These are phyloP conservation scores for Peronospora belbahrii DNA, from an alignment of 352 stramenopile genomes.

Conservation along the genomic window DNA sequence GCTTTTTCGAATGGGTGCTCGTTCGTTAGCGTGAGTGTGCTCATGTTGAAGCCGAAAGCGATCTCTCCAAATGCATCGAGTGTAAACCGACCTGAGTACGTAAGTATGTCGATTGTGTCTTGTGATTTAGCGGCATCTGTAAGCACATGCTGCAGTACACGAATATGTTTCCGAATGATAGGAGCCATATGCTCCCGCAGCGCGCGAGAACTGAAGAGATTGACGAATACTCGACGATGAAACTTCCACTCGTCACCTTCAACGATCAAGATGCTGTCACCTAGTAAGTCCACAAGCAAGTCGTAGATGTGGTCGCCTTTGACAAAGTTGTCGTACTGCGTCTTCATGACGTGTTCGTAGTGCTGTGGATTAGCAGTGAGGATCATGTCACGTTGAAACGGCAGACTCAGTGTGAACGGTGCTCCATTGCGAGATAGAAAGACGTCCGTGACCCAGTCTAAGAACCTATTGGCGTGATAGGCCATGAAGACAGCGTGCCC, in stretches of 20 bases:
- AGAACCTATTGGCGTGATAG: constrained; percentile 17
- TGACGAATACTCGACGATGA: constrained; percentile 73
- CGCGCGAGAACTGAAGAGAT: constrained; percentile 39
- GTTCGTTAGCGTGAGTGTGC: constrained; percentile 21
- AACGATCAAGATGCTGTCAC: constrained; percentile 60
- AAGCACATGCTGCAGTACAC: constrained; percentile 27
- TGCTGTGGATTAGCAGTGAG: constrained; percentile 23
- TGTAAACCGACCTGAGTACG: constrained; percentile 38
- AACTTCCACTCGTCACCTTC: constrained; percentile 58
- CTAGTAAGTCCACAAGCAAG: constrained; percentile 48
- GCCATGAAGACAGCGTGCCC: constrained; percentile 25
- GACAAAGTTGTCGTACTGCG: constrained; percentile 62
- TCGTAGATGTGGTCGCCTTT: constrained; percentile 51
- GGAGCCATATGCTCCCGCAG: constrained; percentile 41
- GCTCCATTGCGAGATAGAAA: constrained; percentile 11
- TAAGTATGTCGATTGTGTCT: constrained; percentile 30
- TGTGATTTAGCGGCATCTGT: constrained; percentile 4
- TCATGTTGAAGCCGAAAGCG: not conserved
- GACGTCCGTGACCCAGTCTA: constrained; percentile 28
- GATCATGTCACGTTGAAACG: constrained; percentile 25
- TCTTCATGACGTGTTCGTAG: constrained; percentile 52
- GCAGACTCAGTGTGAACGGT: constrained; percentile 20
- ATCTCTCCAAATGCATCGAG: constrained; percentile 46
- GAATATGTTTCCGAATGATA: constrained; percentile 28
- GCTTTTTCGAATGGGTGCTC: constrained; percentile 46